Base-by-base conservation (phyloP, 2,329 filamentous ascomycete genomes). In the Pyrenochaeta sp. region DNA sequence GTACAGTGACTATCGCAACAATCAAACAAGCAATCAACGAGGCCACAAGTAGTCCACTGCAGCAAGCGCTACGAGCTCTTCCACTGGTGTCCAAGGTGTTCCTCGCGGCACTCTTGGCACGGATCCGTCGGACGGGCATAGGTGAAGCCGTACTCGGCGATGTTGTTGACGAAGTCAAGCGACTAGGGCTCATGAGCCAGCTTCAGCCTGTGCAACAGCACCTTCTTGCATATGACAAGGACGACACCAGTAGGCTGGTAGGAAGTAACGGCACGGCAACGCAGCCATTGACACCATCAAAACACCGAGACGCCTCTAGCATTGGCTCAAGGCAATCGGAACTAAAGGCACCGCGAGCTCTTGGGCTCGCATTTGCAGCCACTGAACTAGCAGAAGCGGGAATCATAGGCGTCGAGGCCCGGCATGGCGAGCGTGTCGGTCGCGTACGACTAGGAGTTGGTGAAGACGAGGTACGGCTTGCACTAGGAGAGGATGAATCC, bases 11-110 rank as follows among this genome's bases (percentile, higher is more conserved):
- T 1, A 97, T 98, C 68, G 87, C 90, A 46, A 97, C 92, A 3
- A 90, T 98, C 74, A 96, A 96, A 75, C 88, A 91, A 70, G 95
- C 95, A 31, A 98, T 99, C 75, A 91, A 90, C 67, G 95, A 99
- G 78, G 93, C 94, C 4, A 98, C 94, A 0, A 92, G 90, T 3
- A 97, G 91, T 51, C 95, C 95, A 1, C 81, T 97, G 52, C 94
- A 97, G 72, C 91, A 95, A 72, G 92, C 92, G 69, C 84, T 99
- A 31, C 90, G 92, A 44, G 85, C 87, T 15, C 84, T 98, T 18
- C 91, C 95, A 0, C 83, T 97, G 36, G 85, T 88, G 21, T 88
- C 89, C 11, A 97, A 97, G 71, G 81, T 98, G 31, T 87, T 98
- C 63, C 86, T 99, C 46, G 88, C 91, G 1, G 92, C 92, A 6